Base-by-base conservation (phyloP, 345 rosid species). In the Limnanthes douglasii region DNA sequence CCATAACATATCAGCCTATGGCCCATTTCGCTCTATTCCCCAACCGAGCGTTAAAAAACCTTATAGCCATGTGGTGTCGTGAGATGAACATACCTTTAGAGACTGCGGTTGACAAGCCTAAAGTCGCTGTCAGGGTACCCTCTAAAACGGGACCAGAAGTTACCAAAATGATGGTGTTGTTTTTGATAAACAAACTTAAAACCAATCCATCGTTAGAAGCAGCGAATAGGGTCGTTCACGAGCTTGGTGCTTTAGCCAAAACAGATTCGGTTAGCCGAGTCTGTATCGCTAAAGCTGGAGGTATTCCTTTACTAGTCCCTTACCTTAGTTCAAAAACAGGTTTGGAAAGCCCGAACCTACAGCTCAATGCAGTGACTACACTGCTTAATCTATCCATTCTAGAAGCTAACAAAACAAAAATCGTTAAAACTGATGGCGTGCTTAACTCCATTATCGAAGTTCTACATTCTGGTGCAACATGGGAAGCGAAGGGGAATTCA, bases 1-100 rank as follows among this genome's bases (percentile, higher is more conserved):
- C 90, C 0, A 78, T 70, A 48, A 73, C 83, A 29, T 83, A 79
- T 41, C 90, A 73, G 69, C 40, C 46, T 1, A 54, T 78, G 60
- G 68, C 44, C 60, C 74, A 78, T 60, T 51, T 54, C 6, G 36
- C 41, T 40, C 70, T 78, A 46, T 53, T 68, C 38, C 61, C 77
- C 4, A 78, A 78, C 62, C 37, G 21, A 0, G 63, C 90, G 8
- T 41, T 78, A 57, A 62, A 46, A 68, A 68, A n/a, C n/a, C n/a
- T n/a, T n/a, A n/a, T n/a, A n/a, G n/a, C n/a, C n/a, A n/a, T n/a
- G n/a, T n/a, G n/a, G 90, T 78, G 79, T 56, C 68, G 78, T 7
- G 62, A 73, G 53, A 73, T 68, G 46, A 60, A 45, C 23, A 61
- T 73, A 2, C 70, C 72, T 9, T 73, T 63, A 18, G 74, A 58